Conservation (phyloP, 1,284 basidiomycete genomes). For the Cerioporus squamosus region DNA sequence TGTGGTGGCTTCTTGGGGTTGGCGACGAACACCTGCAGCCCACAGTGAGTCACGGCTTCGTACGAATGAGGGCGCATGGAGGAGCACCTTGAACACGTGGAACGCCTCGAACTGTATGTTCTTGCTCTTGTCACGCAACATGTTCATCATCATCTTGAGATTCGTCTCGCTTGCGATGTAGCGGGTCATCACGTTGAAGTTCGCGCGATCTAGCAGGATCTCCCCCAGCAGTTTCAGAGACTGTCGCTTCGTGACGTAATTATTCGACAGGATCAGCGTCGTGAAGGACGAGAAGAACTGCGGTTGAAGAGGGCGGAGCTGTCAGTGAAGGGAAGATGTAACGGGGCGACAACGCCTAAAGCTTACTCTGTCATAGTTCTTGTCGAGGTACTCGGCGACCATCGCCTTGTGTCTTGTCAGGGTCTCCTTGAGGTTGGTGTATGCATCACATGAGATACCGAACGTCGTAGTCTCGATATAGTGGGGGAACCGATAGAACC, state of each 20-base stretch:
- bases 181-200: constrained; percentile 98
- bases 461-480: constrained; percentile 99
- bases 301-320: neutral
- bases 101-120: constrained; percentile 99
- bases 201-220: constrained; percentile 95
- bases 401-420: constrained; percentile 95
- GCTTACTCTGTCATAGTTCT: constrained; percentile 92
- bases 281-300: constrained; percentile 97
- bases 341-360: neutral
- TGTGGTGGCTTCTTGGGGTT: constrained; percentile 98
- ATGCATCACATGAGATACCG: constrained; percentile 97
- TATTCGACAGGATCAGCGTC: constrained; percentile 88
- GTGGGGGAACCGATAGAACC: constrained; percentile 96
- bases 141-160: constrained; percentile 99
- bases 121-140: constrained; percentile 95
- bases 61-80: neutral
- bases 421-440: constrained; percentile 95
- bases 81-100: constrained; percentile 96
- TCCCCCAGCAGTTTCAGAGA: constrained; percentile 98
- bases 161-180: constrained; percentile 95
- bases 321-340: constrained; percentile 7
- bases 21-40: constrained; percentile 88
- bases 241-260: constrained; percentile 99
- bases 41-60: neutral
- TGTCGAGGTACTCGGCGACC: constrained; percentile 95